These are phyloP conservation scores for Thalassiosira ordinaria DNA, from an alignment of 352 stramenopile species.

Conservation along the genomic window DNA sequence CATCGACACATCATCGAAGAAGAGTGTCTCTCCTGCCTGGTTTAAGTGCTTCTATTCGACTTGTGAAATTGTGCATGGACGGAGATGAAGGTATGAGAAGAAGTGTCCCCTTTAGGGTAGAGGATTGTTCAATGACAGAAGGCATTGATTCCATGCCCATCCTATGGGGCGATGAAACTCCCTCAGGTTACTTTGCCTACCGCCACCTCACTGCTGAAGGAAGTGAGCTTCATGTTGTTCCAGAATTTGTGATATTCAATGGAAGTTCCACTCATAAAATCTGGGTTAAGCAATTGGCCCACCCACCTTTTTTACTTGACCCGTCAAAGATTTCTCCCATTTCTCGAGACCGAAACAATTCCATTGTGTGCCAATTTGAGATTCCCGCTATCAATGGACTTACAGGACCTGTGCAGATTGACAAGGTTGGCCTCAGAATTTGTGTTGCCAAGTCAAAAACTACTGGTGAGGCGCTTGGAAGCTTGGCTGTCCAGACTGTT, in stretches of 20 bases:
- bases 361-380: constrained; percentile 72
- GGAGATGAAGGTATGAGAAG: constrained; percentile 69
- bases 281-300: constrained; percentile 69
- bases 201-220: constrained; percentile 76
- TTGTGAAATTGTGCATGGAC: constrained; percentile 84
- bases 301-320: constrained; percentile 54
- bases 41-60: constrained; percentile 58
- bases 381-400: constrained; percentile 67
- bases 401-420: constrained; percentile 73
- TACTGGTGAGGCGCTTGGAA: constrained; percentile 66
- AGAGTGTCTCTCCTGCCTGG: constrained; percentile 79
- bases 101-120: constrained; percentile 79
- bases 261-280: constrained; percentile 69
- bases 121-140: constrained; percentile 77
- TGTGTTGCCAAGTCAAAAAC: constrained; percentile 65
- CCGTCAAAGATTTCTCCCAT: constrained; percentile 62
- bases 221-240: constrained; percentile 83
- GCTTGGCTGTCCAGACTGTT: constrained; percentile 82
- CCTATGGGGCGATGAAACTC: constrained; percentile 71
- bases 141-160: constrained; percentile 79
- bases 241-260: constrained; percentile 87
- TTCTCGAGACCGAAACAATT: constrained; percentile 62
- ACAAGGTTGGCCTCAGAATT: constrained; percentile 77
- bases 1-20: constrained; percentile 59
- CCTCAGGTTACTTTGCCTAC: constrained; percentile 82